Evolutionary conservation across 2,329 filamentous ascomycete genomes (phyloP).

Genomic region (Diaporthe sp.): DNA sequence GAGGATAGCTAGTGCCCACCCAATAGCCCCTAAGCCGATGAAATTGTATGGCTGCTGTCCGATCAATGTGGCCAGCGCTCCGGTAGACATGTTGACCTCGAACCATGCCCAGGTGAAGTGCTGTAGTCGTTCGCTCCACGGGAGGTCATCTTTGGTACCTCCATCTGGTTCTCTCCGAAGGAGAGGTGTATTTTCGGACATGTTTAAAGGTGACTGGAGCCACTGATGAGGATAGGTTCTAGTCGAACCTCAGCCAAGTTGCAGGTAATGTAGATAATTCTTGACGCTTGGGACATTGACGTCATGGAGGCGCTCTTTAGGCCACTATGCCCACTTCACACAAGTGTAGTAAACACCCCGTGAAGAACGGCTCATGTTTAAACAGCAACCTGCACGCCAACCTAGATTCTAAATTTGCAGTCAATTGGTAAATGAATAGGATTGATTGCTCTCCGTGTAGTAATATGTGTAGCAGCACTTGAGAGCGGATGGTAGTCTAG

Average conservation of each 20-base stretch:
- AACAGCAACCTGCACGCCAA: neutral
- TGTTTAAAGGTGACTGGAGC: neutral
- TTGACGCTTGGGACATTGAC: slow-evolving; percentile 4
- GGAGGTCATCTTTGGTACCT: neutral
- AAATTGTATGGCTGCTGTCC: slow-evolving; percentile 59
- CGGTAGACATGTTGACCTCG: slow-evolving; percentile 53
- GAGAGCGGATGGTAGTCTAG: too few species aligned
- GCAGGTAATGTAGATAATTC: too few species aligned
- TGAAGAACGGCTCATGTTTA: neutral
- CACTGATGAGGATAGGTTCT: neutral
- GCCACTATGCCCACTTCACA: slow-evolving; percentile 2
- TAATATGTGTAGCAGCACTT: too few species aligned
- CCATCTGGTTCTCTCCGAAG: neutral
- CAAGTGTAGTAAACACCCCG: neutral
- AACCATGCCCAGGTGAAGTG: slow-evolving; percentile 50
- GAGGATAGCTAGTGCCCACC: slow-evolving; percentile 62
- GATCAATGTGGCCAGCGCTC: slow-evolving; percentile 50
- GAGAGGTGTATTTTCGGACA: neutral
- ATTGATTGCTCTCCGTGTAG: neutral
- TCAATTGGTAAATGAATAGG: neutral
- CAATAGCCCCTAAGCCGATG: slow-evolving; percentile 61
- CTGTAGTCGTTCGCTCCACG: slow-evolving; percentile 17
- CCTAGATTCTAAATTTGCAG: neutral
- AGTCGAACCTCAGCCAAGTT: neutral
- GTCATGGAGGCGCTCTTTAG: neutral